Percentiles rank a stretch among this genome's conserved stretches.
Conservation (phyloP, 441 rosid species). For the Erysimum pusillum region DNA sequence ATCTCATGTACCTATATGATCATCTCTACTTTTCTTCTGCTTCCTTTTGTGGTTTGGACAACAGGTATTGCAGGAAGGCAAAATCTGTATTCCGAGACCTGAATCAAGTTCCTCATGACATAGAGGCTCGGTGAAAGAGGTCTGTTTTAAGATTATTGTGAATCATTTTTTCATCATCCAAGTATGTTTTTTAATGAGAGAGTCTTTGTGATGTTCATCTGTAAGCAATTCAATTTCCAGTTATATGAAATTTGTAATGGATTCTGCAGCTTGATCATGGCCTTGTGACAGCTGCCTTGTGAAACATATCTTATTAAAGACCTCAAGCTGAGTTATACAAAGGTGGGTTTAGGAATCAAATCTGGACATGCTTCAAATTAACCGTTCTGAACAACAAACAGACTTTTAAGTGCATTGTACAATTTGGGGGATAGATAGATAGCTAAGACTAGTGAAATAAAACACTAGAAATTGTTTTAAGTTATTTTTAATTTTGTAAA, state of each 20-base stretch:
- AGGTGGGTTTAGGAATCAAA: slow-evolving; percentile 17
- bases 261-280: slow-evolving; percentile 1
- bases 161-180: slow-evolving; percentile 14
- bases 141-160: slow-evolving; percentile 34
- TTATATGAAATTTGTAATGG: slow-evolving; percentile 28
- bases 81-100: slow-evolving; percentile 80
- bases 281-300: slow-evolving; percentile 8
- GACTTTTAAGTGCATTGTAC: slow-evolving; percentile 24
- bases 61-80: slow-evolving; percentile 80
- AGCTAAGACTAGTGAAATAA: slow-evolving; percentile 18
- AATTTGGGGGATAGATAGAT: slow-evolving; percentile 13
- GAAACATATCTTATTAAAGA: slow-evolving; percentile 4
- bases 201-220: slow-evolving; percentile 22
- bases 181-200: slow-evolving; percentile 7
- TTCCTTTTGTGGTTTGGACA: slow-evolving; percentile 16
- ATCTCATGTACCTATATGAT: slow-evolving; percentile 7
- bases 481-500: too few species aligned
- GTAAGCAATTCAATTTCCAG: slow-evolving; percentile 34
- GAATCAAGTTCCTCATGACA: slow-evolving; percentile 67
- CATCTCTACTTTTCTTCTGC: slow-evolving; percentile 12
- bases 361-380: slow-evolving; percentile 10
- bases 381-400: slow-evolving; percentile 22
- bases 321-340: slow-evolving; percentile 21
- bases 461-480: too few species aligned
- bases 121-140: slow-evolving; percentile 87